Conservation (phyloP, 2,329 filamentous ascomycete genomes). For the Pyrenophora graminea region DNA sequence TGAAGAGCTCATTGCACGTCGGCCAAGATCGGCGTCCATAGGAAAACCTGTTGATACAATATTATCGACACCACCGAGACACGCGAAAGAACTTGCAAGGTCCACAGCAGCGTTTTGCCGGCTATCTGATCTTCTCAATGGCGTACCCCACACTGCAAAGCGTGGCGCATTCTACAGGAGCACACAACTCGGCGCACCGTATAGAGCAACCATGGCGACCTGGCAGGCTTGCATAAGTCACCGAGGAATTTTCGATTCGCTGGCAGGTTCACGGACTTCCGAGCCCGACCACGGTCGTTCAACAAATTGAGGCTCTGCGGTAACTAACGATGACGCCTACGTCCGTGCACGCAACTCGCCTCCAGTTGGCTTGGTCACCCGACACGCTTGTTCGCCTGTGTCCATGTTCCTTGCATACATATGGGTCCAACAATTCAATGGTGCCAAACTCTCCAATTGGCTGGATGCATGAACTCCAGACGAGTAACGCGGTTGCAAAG, state of each 20-base stretch:
- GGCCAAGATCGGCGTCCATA: conserved; percentile 28
- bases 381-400: conserved; percentile 9
- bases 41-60: not conserved
- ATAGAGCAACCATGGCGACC: conserved; percentile 5
- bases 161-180: not conserved
- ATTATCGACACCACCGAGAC: not conserved
- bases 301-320: conserved; percentile 14
- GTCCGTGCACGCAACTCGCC: conserved; percentile 2
- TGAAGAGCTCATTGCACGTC: conserved; percentile 18
- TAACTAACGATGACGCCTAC: not conserved
- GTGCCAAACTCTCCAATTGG: not conserved
- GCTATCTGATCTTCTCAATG: not conserved
- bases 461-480: not conserved
- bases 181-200: not conserved
- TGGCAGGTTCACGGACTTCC: not conserved
- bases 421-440: not conserved
- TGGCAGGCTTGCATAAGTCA: not conserved
- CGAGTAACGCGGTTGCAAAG: not conserved
- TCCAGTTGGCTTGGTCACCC: conserved; percentile 5
- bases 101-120: not conserved
- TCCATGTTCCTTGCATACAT: not conserved
- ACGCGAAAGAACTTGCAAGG: not conserved
- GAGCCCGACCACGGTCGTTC: conserved; percentile 1
- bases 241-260: conserved; percentile 1
- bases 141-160: not conserved